These are phyloP conservation scores for Sarcodon sp. DNA, from an alignment of 768 basidiomycete species.

Conservation along the genomic window DNA sequence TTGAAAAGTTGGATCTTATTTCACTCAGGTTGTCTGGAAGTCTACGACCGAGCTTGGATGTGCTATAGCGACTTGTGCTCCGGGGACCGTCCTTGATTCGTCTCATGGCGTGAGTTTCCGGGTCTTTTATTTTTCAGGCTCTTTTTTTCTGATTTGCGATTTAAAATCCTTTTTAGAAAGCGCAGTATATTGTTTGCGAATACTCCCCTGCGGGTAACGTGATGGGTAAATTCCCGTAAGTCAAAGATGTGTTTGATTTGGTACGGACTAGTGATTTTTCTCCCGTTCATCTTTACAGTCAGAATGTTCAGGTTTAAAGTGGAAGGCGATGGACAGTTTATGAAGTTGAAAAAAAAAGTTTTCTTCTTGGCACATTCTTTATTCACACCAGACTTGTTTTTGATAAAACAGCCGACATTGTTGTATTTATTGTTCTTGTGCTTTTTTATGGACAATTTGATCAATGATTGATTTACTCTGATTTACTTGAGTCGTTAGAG, in stretches of 20 bases:
- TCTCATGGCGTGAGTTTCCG: constrained; percentile 35
- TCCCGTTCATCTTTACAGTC: constrained; percentile 6
- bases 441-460: too few species aligned
- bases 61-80: constrained; percentile 34
- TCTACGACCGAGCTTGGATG: constrained; percentile 49
- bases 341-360: too few species aligned
- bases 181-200: constrained; percentile 58
- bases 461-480: too few species aligned
- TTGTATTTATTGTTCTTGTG: too few species aligned
- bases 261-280: background rate
- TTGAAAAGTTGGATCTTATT: constrained; percentile 35
- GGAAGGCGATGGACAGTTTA: too few species aligned
- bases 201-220: constrained; percentile 56
- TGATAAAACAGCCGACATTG: too few species aligned
- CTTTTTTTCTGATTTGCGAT: background rate
- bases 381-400: too few species aligned
- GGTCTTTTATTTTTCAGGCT: background rate
- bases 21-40: constrained; percentile 61
- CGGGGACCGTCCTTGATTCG: constrained; percentile 39
- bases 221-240: constrained; percentile 46
- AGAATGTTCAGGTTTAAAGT: constrained; percentile 17
- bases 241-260: background rate
- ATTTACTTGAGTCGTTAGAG: too few species aligned
- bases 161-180: constrained; percentile 21
- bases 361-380: too few species aligned